Conservation (phyloP, 257 asterid species). For the Rhazya stricta region DNA sequence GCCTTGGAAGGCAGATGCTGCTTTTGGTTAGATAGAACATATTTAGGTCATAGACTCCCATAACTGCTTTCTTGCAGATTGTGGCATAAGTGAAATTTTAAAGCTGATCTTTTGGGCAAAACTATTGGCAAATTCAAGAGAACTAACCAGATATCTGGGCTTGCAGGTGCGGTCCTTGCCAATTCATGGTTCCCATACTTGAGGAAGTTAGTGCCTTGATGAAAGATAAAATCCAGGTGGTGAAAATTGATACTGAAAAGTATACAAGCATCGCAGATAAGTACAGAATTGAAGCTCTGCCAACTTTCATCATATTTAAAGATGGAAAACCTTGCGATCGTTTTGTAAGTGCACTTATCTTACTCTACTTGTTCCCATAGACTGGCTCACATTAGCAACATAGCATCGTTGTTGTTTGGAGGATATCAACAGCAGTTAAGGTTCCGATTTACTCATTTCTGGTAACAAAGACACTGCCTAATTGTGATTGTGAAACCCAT, state of each 20-base stretch:
- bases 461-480: background rate
- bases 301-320: conserved; percentile 87
- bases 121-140: background rate
- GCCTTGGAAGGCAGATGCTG: background rate
- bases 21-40: background rate
- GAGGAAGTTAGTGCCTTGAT: conserved; percentile 58
- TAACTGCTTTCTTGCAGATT: background rate
- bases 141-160: conserved; percentile 12
- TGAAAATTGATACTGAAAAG: conserved; percentile 90
- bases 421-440: background rate
- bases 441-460: background rate
- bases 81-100: background rate
- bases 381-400: background rate
- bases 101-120: background rate
- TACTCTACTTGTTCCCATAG: background rate
- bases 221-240: conserved; percentile 73
- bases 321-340: conserved; percentile 83
- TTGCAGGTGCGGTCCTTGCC: conserved; percentile 99
- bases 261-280: conserved; percentile 71
- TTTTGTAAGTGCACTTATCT: conserved; percentile 57
- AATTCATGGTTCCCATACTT: conserved; percentile 86
- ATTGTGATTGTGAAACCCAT: background rate
- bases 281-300: conserved; percentile 80
- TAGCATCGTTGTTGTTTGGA: background rate
- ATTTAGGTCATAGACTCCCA: background rate